phyloP scores from a whole-genome alignment of 768 basidiomycete species.

The Phanerodontia chrysosporium region DNA sequence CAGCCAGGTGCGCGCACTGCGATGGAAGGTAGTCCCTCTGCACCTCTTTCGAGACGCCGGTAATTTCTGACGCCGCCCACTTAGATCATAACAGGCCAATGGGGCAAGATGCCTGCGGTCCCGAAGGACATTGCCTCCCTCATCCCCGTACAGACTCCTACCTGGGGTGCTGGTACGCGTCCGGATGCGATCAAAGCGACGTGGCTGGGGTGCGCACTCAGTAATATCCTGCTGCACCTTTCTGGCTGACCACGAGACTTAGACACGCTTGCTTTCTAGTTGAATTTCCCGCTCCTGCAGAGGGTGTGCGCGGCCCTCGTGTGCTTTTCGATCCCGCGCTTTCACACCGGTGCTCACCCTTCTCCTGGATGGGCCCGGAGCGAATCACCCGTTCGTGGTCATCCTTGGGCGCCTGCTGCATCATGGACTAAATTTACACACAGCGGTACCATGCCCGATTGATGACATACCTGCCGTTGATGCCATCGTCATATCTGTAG shows the following conservation, averaged over 20 bases:
- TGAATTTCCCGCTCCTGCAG: constrained; percentile 30
- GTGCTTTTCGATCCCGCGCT: constrained; percentile 37
- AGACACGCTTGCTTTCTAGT: constrained; percentile 37
- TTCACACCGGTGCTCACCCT: constrained; percentile 32
- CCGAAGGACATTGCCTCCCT: constrained; percentile 11
- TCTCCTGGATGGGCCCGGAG: constrained; percentile 27
- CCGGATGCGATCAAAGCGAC: constrained; percentile 29
- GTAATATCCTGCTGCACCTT: background rate
- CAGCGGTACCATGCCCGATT: constrained; percentile 34
- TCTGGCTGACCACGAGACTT: background rate
- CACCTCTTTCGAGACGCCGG: too few relatives aligned
- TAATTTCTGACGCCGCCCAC: too few relatives aligned
- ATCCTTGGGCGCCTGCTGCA: constrained; percentile 9
- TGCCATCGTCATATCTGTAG: constrained; percentile 45
- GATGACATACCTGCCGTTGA: constrained; percentile 46
- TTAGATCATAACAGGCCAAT: too few relatives aligned
- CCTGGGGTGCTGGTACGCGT: constrained; percentile 19
- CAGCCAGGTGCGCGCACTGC: background rate
- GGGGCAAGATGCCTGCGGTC: background rate
- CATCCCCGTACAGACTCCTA: constrained; percentile 20
- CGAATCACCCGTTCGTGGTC: constrained; percentile 30
- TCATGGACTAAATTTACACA: background rate
- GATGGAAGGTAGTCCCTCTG: background rate
- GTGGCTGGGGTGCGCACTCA: constrained; percentile 28
- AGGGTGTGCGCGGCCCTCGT: constrained; percentile 33